Base-by-base conservation (phyloP, 2,329 filamentous ascomycete genomes). In the Penicillium sp. region DNA sequence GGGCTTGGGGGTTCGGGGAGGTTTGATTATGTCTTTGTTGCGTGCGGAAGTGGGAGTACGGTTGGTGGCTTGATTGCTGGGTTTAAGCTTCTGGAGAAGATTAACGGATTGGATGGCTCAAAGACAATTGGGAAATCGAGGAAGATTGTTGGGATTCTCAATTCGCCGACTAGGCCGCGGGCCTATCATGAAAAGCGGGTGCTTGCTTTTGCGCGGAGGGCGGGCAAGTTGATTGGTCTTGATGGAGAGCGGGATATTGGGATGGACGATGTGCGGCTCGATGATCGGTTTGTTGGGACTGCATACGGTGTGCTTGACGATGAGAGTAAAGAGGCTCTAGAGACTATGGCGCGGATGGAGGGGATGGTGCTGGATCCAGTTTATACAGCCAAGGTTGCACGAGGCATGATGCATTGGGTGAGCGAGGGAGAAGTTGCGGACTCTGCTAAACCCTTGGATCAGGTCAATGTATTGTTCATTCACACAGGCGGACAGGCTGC, bases 401-500 rank as follows among this genome's bases (percentile, higher is more conserved):
- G 63, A 35, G 68, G 68, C 24, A 63, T 70, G 61, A 59, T 66
- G 53, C 58, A 67, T 29, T 70, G 63, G 65, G 58, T 63, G 22
- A 43, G 59, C 8, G 50, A 63, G 24, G 64, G 65, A 7, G 62
- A 69, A 39, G 51, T 57, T 2, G 47, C 9, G 39, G 53, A 67
- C 18, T 63, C 58, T 50, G 40, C 55, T 11, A 18, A 51, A 34
- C 39, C 24, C 2, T 44, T 56, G 34, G 47, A 61, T n/a, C 43
- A 58, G n/a, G 56, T 67, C 8, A 74, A 73, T 64, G 66, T 63
- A 8, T 58, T 74, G 20, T 73, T 74, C 37, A 68, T 74, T n/a
- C 72, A 74, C 59, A 74, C 72, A 2, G 72, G 72, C 10, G 72
- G 72, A 5, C 72, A 74, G 55, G 63, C 68, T 38, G 68, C 70